Evolutionary conservation across 1,139 yeast species (phyloP).

Genomic region (Zygosaccharomyces sapae): DNA sequence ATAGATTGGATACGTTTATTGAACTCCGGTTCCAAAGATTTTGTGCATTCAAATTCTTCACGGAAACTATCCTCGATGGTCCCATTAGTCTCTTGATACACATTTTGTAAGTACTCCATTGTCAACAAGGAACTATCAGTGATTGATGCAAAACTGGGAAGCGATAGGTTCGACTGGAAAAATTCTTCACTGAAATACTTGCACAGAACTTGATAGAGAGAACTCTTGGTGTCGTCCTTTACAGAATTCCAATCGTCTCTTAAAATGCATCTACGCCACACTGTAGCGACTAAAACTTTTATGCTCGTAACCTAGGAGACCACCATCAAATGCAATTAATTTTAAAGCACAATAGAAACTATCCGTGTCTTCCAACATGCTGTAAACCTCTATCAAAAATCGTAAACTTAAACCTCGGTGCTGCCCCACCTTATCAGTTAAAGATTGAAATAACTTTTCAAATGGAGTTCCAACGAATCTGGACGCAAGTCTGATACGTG

Average conservation of each 20-base stretch:
- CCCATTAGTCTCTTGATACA: constrained; percentile 22
- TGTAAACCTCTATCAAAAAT: constrained; percentile 55
- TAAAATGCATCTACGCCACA: constrained; percentile 65
- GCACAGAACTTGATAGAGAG: constrained; percentile 46
- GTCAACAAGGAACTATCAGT: constrained; percentile 18
- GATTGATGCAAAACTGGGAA: constrained; percentile 30
- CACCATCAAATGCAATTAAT: constrained; percentile 37
- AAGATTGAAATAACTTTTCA: constrained; percentile 18
- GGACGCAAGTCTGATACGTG: constrained; percentile 19
- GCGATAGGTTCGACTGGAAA: constrained; percentile 27
- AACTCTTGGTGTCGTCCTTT: constrained; percentile 42
- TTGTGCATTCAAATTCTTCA: constrained; percentile 30
- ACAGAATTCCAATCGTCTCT: constrained; percentile 50
- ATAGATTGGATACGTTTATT: constrained; percentile 39
- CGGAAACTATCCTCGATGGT: constrained; percentile 23
- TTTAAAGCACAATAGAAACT: constrained; percentile 44
- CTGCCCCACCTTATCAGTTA: constrained; percentile 13
- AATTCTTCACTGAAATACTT: constrained; percentile 36
- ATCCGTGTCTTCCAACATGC: constrained; percentile 43
- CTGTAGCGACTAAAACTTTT: constrained; percentile 38
- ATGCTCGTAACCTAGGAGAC: constrained; percentile 33
- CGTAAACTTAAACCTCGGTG: constrained; percentile 43
- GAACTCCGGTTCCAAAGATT: constrained; percentile 29
- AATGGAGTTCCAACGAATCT: constrained; percentile 17
- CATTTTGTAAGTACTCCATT: constrained; percentile 23